A percentile compares a stretch with the other conserved stretches of the same genome.
These are phyloP conservation scores for Vigna nakashimae DNA, from an alignment of 306 rosid genomes.

Conservation along the genomic window DNA sequence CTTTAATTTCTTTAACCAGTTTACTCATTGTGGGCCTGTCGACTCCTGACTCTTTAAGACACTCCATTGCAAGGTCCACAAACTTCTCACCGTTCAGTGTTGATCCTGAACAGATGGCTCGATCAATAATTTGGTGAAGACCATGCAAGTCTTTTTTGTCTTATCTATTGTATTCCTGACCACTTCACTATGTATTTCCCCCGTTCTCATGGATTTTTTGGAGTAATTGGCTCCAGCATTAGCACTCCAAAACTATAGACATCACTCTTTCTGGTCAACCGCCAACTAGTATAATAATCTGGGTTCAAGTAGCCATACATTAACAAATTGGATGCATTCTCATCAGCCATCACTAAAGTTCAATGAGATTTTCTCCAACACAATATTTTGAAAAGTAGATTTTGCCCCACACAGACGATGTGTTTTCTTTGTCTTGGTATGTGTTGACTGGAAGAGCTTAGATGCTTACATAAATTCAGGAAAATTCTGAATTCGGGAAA, in stretches of 20 bases:
- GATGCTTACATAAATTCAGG: neutral
- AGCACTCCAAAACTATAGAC: conserved; percentile 73
- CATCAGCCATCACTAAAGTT: conserved; percentile 19
- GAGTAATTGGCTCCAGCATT: conserved; percentile 65
- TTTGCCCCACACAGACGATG: neutral
- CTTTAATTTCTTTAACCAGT: conserved; percentile 55
- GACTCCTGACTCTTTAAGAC: conserved; percentile 50
- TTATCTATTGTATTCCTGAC: conserved; percentile 50
- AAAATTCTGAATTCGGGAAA: neutral
- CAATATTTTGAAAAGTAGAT: conserved; percentile 12
- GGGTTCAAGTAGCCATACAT: conserved; percentile 65
- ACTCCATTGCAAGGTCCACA: conserved; percentile 63
- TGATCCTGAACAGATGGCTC: conserved; percentile 42
- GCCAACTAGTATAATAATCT: conserved; percentile 40
- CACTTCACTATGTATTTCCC: conserved; percentile 62
- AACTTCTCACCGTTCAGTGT: conserved; percentile 52
- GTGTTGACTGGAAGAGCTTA: neutral
- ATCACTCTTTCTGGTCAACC: conserved; percentile 62
- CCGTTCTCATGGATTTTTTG: conserved; percentile 55
- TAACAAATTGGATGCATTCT: neutral
- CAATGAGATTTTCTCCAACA: neutral
- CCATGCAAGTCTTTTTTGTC: conserved; percentile 46
- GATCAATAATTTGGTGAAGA: conserved; percentile 52
- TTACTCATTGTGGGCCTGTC: conserved; percentile 57
- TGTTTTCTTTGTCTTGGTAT: neutral